These are phyloP conservation scores for Pseudogymnoascus sp. DNA, from an alignment of 2,329 filamentous ascomycete genomes.

Conservation along the genomic window DNA sequence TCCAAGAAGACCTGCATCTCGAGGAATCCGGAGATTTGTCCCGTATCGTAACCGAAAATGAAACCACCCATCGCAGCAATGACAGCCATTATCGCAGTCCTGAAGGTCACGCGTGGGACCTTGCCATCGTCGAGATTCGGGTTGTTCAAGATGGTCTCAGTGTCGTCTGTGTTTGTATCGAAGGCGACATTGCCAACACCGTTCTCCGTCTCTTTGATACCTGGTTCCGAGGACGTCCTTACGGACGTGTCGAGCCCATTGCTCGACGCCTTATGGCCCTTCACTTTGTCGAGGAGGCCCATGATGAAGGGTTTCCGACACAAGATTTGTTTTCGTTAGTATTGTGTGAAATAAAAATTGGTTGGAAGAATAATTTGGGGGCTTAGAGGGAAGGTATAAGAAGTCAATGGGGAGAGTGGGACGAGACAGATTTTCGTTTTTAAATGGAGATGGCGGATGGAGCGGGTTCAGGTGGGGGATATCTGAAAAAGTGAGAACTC, in stretches of 20 bases:
- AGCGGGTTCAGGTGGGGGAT: neutral
- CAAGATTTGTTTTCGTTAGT: neutral
- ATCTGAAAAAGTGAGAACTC: constrained; percentile 8
- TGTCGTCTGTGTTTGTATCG: neutral
- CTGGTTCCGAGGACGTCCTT: neutral
- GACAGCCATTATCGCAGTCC: constrained; percentile 10
- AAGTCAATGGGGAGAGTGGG: neutral
- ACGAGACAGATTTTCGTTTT: constrained; percentile 8
- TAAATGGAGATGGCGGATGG: constrained; percentile 6
- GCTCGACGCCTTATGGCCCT: neutral
- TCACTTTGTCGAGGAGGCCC: constrained; percentile 9
- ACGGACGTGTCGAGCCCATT: constrained; percentile 3
- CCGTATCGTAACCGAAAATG: constrained; percentile 30
- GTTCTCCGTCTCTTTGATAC: neutral
- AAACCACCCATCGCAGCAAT: constrained; percentile 26
- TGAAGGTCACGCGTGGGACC: constrained; percentile 5
- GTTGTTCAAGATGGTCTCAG: neutral
- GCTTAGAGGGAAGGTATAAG: neutral
- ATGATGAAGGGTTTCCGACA: constrained; percentile 1
- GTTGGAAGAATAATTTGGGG: neutral
- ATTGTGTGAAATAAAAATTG: neutral
- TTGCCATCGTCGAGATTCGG: constrained; percentile 5
- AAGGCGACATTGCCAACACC: neutral
- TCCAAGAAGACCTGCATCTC: constrained; percentile 49
- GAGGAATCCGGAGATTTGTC: constrained; percentile 49